Evolutionary conservation across 257 asterid genomes (phyloP), one percentile per base, ranked within the genome.

Genomic region (Dorcoceras hygrometricum): DNA sequence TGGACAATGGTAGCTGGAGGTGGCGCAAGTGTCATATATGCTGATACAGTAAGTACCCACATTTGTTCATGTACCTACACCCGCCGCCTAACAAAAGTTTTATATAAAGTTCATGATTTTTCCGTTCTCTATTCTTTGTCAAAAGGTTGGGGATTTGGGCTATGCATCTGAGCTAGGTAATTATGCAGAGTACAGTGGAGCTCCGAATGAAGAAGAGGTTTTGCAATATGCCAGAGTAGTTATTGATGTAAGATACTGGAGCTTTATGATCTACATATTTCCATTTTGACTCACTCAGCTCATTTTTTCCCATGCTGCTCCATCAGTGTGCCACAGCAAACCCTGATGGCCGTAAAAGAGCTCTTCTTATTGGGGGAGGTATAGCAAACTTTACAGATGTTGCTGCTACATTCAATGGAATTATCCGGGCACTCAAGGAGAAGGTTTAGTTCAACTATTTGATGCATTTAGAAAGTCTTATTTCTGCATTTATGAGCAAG

Each of bases 1-100:
- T 91, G 98, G 98, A 91, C 98, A 64, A 91, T 89, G 98, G 98
- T 91, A 34, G 98, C 98, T 71, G 96, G 98, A 65, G 98, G 98
- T 54, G 98, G 98, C 71, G 96, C 98, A 57, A 91, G 98, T 79
- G 98, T 91, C 19, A 91, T 91, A 58, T 91, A 87, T 78, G 98
- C 98, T 10, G 95, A 91, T 81, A 91, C 98, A 8, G 98, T 87
- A 70, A 88, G 97, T 74, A 19, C 55, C 65, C 72, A 22, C 8
- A 51, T 31, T 51, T 56, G 7, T 65, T 32, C 66, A 70, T 29
- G 48, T 66, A 39, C 24, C 36, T 32, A 39, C 73, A 54, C 65
- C 32, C n/a, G n/a, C n/a, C 53, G 36, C 28, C 58, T 57, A 63
- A 10, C 73, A 73, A 68, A 54, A 68, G 58, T 72, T 6, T 26